Percentiles rank a stretch among this genome's conserved stretches.
These are phyloP conservation scores for Vanilla planifolia DNA, from an alignment of 106 monocot genomes.

Conservation along the genomic window DNA sequence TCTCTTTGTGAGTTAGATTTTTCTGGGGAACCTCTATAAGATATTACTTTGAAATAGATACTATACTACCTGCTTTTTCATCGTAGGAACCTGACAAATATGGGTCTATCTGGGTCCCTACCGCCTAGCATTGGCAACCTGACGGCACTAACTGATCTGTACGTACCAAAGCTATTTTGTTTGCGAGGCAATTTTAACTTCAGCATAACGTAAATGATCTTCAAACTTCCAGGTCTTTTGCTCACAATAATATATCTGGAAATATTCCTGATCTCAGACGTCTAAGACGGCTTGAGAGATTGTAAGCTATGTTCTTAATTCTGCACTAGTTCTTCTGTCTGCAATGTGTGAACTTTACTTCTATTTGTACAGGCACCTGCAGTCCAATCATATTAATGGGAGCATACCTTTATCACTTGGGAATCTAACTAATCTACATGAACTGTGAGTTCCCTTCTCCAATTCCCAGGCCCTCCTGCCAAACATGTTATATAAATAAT, in stretches of 20 bases:
- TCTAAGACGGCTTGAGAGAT: conserved; percentile 34
- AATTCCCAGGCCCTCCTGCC: too few relatives aligned
- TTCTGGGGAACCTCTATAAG: neutral
- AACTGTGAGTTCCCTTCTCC: conserved; percentile 53
- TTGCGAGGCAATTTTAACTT: neutral
- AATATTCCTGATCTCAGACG: conserved; percentile 60
- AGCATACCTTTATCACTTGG: conserved; percentile 57
- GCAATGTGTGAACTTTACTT: neutral
- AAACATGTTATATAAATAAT: neutral
- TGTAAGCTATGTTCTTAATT: conserved; percentile 40
- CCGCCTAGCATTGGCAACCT: conserved; percentile 53
- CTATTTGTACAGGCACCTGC: conserved; percentile 59
- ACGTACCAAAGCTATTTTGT: conserved; percentile 10
- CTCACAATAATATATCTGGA: conserved; percentile 59
- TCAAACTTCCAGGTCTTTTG: conserved; percentile 32
- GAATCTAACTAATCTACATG: conserved; percentile 28
- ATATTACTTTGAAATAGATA: too few relatives aligned
- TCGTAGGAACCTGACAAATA: conserved; percentile 63
- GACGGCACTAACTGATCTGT: conserved; percentile 74
- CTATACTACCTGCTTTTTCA: neutral
- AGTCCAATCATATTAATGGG: conserved; percentile 71
- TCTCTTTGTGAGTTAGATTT: conserved; percentile 62
- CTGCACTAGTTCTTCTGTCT: neutral
- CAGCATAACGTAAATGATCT: conserved; percentile 7
- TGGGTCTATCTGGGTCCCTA: conserved; percentile 65